Conservation (phyloP, 208 protist genomes). For the Leishmania braziliensis region DNA sequence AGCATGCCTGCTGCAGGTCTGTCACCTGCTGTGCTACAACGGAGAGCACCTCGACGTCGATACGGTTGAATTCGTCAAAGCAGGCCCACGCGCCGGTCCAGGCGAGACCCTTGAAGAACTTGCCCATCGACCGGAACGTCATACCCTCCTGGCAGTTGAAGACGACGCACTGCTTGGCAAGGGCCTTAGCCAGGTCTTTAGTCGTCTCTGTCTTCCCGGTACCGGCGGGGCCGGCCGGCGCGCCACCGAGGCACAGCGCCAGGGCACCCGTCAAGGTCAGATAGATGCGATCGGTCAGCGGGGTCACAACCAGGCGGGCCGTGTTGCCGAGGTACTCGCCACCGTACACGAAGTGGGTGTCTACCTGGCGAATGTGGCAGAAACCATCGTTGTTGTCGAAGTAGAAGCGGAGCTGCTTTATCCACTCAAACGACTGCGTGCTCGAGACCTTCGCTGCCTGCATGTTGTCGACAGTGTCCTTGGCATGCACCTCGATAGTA, state of each 20-base stretch:
- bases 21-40: constrained; percentile 97
- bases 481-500: constrained; percentile 97
- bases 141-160: constrained; percentile 98
- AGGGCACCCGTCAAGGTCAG: constrained; percentile 96
- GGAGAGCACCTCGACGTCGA: constrained; percentile 97
- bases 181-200: constrained; percentile 98
- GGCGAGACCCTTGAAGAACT: constrained; percentile 98
- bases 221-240: constrained; percentile 95
- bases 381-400: constrained; percentile 86
- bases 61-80: constrained; percentile 99
- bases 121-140: constrained; percentile 96
- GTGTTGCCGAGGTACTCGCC: constrained; percentile 98
- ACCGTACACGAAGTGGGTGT: constrained; percentile 94
- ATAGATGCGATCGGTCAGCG: constrained; percentile 97
- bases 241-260: constrained; percentile 93
- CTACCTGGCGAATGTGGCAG: constrained; percentile 94
- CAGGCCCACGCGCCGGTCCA: constrained; percentile 97
- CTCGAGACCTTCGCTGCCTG: constrained; percentile 51
- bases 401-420: constrained; percentile 97
- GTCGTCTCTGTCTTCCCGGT: constrained; percentile 98
- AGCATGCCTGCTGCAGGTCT: constrained; percentile 94
- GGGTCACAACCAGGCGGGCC: constrained; percentile 96
- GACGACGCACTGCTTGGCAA: constrained; percentile 98
- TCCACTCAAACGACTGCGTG: constrained; percentile 96
- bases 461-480: constrained; percentile 94